phyloP scores from a whole-genome alignment of 179 eudicot genomes.

The Spergularia azorica region DNA sequence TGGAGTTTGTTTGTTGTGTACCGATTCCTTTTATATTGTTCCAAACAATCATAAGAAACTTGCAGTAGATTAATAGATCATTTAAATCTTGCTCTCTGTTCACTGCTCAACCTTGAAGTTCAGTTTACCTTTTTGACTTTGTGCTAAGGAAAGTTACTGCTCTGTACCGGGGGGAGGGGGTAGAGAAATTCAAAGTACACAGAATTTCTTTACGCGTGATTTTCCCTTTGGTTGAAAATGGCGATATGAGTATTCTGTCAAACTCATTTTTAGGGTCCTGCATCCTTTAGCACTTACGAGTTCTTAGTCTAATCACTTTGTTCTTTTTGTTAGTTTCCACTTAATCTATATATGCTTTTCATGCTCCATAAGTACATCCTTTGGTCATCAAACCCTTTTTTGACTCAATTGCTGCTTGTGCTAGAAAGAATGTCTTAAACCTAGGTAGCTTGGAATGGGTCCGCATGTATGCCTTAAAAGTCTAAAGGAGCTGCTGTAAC shows the following conservation, averaged over 20 bases:
- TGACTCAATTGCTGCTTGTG: slow-evolving; percentile 7
- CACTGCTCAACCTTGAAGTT: neutral
- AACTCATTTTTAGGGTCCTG: slow-evolving; percentile 7
- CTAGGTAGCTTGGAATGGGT: slow-evolving; percentile 18
- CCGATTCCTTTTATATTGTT: too few relatives aligned
- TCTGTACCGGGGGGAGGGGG: neutral
- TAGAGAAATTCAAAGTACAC: neutral
- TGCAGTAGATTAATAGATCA: neutral
- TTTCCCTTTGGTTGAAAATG: neutral
- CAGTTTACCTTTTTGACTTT: slow-evolving; percentile 10
- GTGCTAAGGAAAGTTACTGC: neutral
- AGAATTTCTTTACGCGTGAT: neutral
- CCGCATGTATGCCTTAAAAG: slow-evolving; percentile 28
- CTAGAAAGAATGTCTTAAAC: neutral
- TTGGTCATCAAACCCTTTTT: neutral
- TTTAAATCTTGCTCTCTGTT: neutral
- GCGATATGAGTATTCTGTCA: neutral
- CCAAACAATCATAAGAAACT: neutral
- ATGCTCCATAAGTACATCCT: neutral
- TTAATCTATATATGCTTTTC: slow-evolving; percentile 12
- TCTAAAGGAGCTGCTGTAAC: slow-evolving; percentile 27
- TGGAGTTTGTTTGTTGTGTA: neutral
- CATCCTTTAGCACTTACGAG: neutral
- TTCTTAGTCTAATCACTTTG: slow-evolving; percentile 14
- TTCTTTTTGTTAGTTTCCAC: neutral